Percentiles rank a stretch among this genome's conserved stretches.
These are phyloP conservation scores for Eutypa lata DNA, from an alignment of 2,329 filamentous ascomycete genomes.

Conservation along the genomic window DNA sequence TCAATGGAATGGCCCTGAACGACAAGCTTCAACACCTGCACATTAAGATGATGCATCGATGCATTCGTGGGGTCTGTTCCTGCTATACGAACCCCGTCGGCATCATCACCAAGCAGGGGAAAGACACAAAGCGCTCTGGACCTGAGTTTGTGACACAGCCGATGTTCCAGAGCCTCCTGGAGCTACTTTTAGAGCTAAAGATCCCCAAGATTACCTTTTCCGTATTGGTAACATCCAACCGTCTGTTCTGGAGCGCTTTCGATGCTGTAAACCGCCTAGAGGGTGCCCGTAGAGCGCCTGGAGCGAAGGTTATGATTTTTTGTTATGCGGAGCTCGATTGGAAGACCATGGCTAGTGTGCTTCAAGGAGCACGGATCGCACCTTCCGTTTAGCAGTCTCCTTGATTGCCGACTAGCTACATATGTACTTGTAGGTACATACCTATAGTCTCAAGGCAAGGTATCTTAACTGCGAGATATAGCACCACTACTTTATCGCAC, in stretches of 20 bases:
- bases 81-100: too few species aligned
- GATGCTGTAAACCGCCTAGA: too few species aligned
- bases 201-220: constrained; percentile 13
- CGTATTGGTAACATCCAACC: constrained; percentile 19
- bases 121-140: constrained; percentile 9
- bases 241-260: constrained; percentile 26
- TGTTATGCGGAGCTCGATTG: constrained; percentile 16
- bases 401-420: not conserved
- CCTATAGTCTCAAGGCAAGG: too few species aligned
- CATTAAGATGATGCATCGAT: too few species aligned
- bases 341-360: constrained; percentile 12
- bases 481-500: too few species aligned
- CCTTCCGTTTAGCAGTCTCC: not conserved
- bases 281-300: too few species aligned
- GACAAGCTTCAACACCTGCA: too few species aligned
- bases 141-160: constrained; percentile 19
- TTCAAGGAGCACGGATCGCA: constrained; percentile 8
- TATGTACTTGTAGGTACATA: too few species aligned
- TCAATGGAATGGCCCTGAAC: too few species aligned
- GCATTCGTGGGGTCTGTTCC: too few species aligned
- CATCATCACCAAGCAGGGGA: constrained; percentile 9
- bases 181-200: constrained; percentile 15
- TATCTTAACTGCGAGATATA: too few species aligned
- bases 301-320: too few species aligned
- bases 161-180: constrained; percentile 26